Percentiles rank a stretch among this genome's conserved stretches.
Conservation (phyloP, 2,329 filamentous ascomycete species). For the Cercospora canescens region DNA sequence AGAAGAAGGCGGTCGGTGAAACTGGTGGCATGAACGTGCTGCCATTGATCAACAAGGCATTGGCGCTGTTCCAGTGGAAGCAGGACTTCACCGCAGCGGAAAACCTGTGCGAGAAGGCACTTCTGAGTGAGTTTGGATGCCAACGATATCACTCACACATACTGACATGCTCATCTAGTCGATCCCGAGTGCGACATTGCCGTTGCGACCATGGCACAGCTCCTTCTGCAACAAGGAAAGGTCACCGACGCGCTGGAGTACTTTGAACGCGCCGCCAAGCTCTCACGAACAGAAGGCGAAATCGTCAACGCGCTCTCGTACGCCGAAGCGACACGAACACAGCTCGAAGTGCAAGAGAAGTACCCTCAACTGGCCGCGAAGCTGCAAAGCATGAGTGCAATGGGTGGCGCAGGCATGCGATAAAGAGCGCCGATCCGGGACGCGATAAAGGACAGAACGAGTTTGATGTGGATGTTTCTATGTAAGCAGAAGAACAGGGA, state of each 20-base stretch:
- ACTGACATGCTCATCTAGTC: constrained; percentile 59
- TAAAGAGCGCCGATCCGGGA: background rate
- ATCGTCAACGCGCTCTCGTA: constrained; percentile 96
- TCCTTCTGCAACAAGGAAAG: constrained; percentile 96
- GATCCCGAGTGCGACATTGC: constrained; percentile 99
- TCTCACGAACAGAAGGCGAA: constrained; percentile 91
- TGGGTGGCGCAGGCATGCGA: constrained; percentile 24
- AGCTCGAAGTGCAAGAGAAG: constrained; percentile 70
- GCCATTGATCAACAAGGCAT: constrained; percentile 96
- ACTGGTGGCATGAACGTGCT: constrained; percentile 96
- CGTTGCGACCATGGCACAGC: constrained; percentile 96
- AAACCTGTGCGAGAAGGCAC: constrained; percentile 92
- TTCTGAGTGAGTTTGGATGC: constrained; percentile 74
- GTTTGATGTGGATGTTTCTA: constrained; percentile 17
- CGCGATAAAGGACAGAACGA: constrained; percentile 10
- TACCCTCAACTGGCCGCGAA: constrained; percentile 52
- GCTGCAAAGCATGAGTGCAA: constrained; percentile 39
- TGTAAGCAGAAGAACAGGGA: background rate
- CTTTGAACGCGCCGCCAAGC: constrained; percentile 93
- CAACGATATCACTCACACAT: background rate
- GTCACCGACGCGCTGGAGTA: constrained; percentile 93
- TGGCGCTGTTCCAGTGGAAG: constrained; percentile 98
- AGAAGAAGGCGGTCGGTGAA: constrained; percentile 69
- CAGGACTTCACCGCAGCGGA: constrained; percentile 93
- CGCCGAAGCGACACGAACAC: constrained; percentile 92